phyloP scores from a whole-genome alignment of 345 rosid genomes.

The Psidium guajava region DNA sequence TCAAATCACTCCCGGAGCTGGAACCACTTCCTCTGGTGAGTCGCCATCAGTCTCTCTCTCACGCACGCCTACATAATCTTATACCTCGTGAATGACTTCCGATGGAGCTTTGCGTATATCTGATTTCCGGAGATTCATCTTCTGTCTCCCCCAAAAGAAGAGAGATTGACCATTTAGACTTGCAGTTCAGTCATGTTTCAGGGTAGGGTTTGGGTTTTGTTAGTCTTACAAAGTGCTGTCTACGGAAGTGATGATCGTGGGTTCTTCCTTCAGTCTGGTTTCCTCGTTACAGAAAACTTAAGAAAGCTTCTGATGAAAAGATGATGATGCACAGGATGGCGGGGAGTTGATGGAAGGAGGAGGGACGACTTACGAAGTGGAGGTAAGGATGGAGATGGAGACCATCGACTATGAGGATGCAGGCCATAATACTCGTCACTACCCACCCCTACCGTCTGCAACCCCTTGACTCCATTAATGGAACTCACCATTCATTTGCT shows the following conservation, averaged over 20 bases:
- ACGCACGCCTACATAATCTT: neutral
- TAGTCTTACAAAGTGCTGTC: neutral
- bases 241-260: neutral
- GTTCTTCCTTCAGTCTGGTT: neutral
- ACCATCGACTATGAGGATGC: constrained; percentile 49
- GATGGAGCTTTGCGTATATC: neutral
- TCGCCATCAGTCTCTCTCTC: neutral
- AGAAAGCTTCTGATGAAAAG: neutral
- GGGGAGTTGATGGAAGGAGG: constrained; percentile 1
- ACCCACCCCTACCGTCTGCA: constrained; percentile 31
- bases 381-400: constrained; percentile 41
- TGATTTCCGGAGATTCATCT: neutral
- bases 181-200: neutral
- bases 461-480: neutral
- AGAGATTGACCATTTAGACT: neutral
- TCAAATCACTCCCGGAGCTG: neutral
- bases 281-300: neutral
- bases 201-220: neutral
- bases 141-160: neutral
- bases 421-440: constrained; percentile 55
- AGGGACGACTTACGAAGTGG: constrained; percentile 1
- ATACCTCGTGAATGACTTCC: neutral
- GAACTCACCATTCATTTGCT: neutral
- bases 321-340: constrained; percentile 3
- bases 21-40: neutral